Evolutionary conservation across 176 grass and related monocot genomes (phyloP).

Genomic region (Cocos nucifera): DNA sequence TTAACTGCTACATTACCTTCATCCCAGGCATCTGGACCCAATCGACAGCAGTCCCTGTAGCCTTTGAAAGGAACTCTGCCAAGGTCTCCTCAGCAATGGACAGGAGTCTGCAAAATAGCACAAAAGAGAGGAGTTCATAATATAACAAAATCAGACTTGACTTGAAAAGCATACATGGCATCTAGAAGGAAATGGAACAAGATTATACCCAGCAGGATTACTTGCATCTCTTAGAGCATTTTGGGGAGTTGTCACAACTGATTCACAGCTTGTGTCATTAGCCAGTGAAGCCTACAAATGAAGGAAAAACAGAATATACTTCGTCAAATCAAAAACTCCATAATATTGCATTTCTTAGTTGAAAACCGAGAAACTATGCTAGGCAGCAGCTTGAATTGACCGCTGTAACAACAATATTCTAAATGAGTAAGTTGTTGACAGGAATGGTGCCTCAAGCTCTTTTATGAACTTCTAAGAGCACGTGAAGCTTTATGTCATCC

Average conservation of each 20-base stretch:
- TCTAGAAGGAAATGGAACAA: background rate
- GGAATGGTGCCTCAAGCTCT: no score
- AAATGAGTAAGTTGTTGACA: no score
- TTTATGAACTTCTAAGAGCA: no score
- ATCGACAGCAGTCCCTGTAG: conserved; percentile 99
- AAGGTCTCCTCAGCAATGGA: conserved; percentile 90
- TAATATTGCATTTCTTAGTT: no score
- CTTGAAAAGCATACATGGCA: no score
- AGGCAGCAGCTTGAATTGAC: no score
- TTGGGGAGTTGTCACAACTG: conserved; percentile 64
- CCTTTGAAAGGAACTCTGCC: conserved; percentile 98
- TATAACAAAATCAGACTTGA: background rate
- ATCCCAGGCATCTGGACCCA: conserved; percentile 99
- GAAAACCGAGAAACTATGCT: no score
- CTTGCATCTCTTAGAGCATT: conserved; percentile 75
- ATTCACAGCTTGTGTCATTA: conserved; percentile 86
- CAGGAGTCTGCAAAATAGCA: conserved; percentile 47
- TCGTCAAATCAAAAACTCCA: background rate
- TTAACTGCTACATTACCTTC: conserved; percentile 53
- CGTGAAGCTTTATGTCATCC: no score
- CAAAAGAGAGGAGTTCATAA: conserved; percentile 1
- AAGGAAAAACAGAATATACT: background rate
- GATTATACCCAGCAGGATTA: conserved; percentile 86
- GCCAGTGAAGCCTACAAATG: conserved; percentile 36
- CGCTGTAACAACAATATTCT: no score